Evolutionary conservation across 345 rosid genomes (phyloP), one percentile per base, ranked within the genome.

Genomic region (Salix caprea): DNA sequence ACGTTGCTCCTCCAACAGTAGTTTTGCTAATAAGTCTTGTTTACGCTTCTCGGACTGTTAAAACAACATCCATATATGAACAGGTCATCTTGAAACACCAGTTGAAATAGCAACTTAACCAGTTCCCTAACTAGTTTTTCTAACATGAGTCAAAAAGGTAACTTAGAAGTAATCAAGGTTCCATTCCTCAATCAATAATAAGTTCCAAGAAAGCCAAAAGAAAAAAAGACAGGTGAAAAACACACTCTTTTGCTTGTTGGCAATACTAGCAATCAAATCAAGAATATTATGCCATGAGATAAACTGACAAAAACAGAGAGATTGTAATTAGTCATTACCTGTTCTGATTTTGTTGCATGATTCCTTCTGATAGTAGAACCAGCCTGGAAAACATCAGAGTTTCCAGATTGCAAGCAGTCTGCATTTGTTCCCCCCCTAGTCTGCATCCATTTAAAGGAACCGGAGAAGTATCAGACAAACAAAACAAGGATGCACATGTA

Each of bases 11-110:
- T 93, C 96, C 85, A 88, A 74, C 82, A 91, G 40, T 52, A 90
- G 81, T 83, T 93, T 91, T 79, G 89, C 86, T 67, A 93, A 76
- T 65, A 95, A 79, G 71, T 89, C 92, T 71, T 82, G 86, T 76
- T 89, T 93, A n/a, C 90, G 89, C 89, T 84, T 90, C 89, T 85
- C 98, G 21, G 94, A 90, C 99, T 95, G 87, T n/a, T 61, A 81
- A 77, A 52, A 71, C 48, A 70, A 78, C 62, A 67, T 32, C 69
- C 23, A 23, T n/a, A 0, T 37, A 39, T 69, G 34, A 69, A 36
- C 21, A 66, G 23, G 42, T 66, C 23, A 30, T 30, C 42, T 3
- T 30, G 37, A 66, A 15, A 18, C 21, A 1, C 23, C 13, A 61
- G 21, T n/a, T 5, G 6, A 30, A 44, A 42, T 73, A 60, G 66